Conservation (phyloP, 805 yeast genomes). For the Priceomyces castillae region DNA sequence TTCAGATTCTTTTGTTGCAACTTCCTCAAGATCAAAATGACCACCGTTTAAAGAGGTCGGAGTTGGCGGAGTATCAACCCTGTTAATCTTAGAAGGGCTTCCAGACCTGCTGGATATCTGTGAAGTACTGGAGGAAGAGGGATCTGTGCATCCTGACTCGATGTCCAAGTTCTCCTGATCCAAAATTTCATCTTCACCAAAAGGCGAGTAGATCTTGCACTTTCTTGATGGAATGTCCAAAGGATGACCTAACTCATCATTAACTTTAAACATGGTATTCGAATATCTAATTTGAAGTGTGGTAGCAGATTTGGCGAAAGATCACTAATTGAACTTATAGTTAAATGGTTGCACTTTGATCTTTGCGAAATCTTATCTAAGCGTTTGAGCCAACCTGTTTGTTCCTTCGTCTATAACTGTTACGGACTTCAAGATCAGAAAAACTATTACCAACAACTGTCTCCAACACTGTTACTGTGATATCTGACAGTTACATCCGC, state of each 20-base stretch:
- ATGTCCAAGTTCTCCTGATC: neutral
- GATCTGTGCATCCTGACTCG: conserved; percentile 2
- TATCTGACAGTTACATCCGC: neutral
- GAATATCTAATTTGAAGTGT: neutral
- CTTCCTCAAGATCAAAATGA: neutral
- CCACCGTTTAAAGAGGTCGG: conserved; percentile 1
- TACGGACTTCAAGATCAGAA: too few species aligned
- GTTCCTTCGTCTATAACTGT: too few species aligned
- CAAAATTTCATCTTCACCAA: neutral
- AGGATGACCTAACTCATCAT: neutral
- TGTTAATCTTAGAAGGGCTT: conserved; percentile 5
- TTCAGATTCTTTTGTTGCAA: neutral
- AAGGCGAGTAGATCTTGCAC: neutral
- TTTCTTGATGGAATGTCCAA: conserved; percentile 2
- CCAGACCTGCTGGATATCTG: conserved; percentile 5
- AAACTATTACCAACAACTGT: too few species aligned
- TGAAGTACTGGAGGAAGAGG: conserved; percentile 1
- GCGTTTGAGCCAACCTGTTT: too few species aligned
- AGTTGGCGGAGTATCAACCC: conserved; percentile 6
- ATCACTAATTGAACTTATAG: neutral
- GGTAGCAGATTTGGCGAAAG: too few species aligned
- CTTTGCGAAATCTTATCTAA: neutral
- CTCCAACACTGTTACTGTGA: too few species aligned
- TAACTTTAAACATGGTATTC: neutral
- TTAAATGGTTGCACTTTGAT: neutral